Evolutionary conservation across 768 basidiomycete genomes (phyloP).

Genomic region (Kwoniella heveanensis): DNA sequence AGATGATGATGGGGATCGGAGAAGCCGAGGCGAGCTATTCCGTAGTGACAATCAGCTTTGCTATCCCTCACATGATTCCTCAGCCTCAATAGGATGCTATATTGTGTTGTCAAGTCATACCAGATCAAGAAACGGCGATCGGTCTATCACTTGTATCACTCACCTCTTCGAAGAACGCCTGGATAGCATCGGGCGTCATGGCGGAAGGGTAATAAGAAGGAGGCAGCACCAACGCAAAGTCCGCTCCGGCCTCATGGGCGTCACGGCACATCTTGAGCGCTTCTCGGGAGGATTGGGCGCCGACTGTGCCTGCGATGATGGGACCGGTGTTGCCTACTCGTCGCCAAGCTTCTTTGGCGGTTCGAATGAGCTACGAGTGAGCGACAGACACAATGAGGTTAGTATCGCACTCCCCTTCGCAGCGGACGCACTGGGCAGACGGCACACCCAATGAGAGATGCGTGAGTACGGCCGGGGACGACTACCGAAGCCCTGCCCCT

Average conservation of each 20-base stretch:
- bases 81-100: too few relatives aligned
- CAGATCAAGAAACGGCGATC: too few relatives aligned
- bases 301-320: conserved; percentile 45
- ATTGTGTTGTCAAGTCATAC: too few relatives aligned
- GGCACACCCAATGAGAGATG: too few relatives aligned
- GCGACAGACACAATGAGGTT: not conserved
- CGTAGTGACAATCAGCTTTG: not conserved
- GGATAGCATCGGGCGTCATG: conserved; percentile 47
- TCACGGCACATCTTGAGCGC: conserved; percentile 28
- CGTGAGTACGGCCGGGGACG: too few relatives aligned
- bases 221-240: conserved; percentile 36
- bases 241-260: conserved; percentile 30
- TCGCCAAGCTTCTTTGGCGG: conserved; percentile 31
- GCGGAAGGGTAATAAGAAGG: conserved; percentile 41
- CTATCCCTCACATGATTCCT: too few relatives aligned
- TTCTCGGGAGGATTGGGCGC: conserved; percentile 38
- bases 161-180: conserved; percentile 50
- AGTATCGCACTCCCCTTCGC: too few relatives aligned
- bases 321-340: conserved; percentile 29
- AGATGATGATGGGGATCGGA: conserved; percentile 53
- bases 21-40: conserved; percentile 51
- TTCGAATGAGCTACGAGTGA: conserved; percentile 26
- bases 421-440: too few relatives aligned
- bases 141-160: too few relatives aligned
- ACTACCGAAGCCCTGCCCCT: too few relatives aligned